Evolutionary conservation across 1,284 basidiomycete species (phyloP), one percentile per base, ranked within the genome.

Genomic region (Microbotryum lychnidis-dioicae): DNA sequence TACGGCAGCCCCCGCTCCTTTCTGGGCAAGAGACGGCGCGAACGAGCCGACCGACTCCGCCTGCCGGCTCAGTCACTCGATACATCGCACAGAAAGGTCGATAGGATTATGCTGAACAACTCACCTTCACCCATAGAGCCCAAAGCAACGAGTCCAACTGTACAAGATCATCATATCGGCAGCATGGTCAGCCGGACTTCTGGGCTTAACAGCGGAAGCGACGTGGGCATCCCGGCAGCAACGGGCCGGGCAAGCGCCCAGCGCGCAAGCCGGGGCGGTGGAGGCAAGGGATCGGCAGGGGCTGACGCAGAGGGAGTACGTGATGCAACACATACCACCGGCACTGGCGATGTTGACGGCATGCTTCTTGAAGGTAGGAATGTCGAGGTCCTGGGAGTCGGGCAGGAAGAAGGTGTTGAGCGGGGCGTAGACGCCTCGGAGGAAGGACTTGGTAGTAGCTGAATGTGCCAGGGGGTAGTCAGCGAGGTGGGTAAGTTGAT

Each of bases 71-170:
- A 12, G 14, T 42, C 12, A 42, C 37, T 16, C 14, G 37, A 16
- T 42, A 14, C 14, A 16, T 12, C 16, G 37, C 14, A 18, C 12
- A 31, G 50, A 23, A 18, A 14, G 6, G 2, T 23, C 10, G 21
- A 25, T 2, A 27, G 1, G 29, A 27, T 8, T 0, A 3, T 12
- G 49, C 9, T 2, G 4, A 8, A 8, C 7, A 12, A 54, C 61
- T 29, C 23, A 65, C 60, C 51, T 49, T 68, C 67, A 7, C 67
- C 67, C 60, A 66, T 68, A 0, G 60, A 62, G 3, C 67, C 67
- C 10, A 60, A 46, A 3, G 52, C 60, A 18, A 68, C 67, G 31
- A 64, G 50, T 2, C 62, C 62, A 20, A 68, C 67, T 65, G 55
- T n/a, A 10, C 3, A 52, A n/a, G 9, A 10, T 42, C 37, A 42